Evolutionary conservation across 257 asterid species (phyloP), one percentile per base, ranked within the genome.

Genomic region (Dorcoceras hygrometricum): DNA sequence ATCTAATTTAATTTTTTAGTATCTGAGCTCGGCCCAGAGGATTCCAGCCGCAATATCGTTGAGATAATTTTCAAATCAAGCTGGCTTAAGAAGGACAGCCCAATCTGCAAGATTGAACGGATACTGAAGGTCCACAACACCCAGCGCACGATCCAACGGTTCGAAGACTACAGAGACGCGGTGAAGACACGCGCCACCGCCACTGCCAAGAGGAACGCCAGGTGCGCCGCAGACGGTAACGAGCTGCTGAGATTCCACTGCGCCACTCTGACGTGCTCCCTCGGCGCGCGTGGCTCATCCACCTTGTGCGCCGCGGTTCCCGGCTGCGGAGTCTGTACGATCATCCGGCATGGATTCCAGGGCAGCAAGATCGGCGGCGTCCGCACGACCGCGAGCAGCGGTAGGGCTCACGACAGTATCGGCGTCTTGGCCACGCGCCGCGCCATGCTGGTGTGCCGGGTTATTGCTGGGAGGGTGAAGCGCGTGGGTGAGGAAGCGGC

Each of bases 171-270:
- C 73, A 50, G 97, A 5, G 96, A 90, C 68, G 83, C 91, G 11
- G 95, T 94, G 4, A 94, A 88, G 88, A 72, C 48, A 57, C 89
- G 90, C 22, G 90, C 97, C 61, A 77, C 46, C 57, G 54, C 70
- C 73, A 70, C 50, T 72, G 71, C 79, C 66, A 89, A 84, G 83
- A 79, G 83, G 50, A 75, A 77, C 74, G 89, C 99, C 26, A 74
- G 99, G 59, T 90, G 99, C 79, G 96, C 95, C 67, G 99, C 99
- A 53, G 99, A 90, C 73, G 99, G 99, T 3, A 94, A 94, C 86
- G 99, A 94, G 88, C 84, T 94, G 23, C 89, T 94, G 6, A 82
- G 99, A 23, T 94, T 94, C 83, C 86, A 90, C 76, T 84, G 90
- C 77, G 80, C 95, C 18, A 77, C 89, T 8, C 87, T 94, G 76